These are phyloP conservation scores for Drechslera avenae DNA, from an alignment of 2,329 filamentous ascomycete species.

Conservation along the genomic window DNA sequence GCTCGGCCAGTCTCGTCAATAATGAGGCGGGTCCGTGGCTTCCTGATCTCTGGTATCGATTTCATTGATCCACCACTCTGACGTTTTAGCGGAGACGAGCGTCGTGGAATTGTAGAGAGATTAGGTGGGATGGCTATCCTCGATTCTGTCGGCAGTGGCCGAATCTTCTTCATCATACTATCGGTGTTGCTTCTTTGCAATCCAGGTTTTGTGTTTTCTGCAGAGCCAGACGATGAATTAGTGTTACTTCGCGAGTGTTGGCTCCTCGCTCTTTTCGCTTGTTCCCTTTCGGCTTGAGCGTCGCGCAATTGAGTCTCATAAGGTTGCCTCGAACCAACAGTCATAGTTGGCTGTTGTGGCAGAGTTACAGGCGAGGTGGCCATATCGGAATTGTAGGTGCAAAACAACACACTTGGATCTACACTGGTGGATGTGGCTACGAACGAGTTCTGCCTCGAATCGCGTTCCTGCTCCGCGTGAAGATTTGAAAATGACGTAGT, in stretches of 20 bases:
- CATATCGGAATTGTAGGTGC: constrained; percentile 44
- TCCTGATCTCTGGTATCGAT: constrained; percentile 53
- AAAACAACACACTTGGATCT: constrained; percentile 55
- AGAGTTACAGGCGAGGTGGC: constrained; percentile 37
- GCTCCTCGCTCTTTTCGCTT: constrained; percentile 36
- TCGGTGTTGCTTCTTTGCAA: constrained; percentile 56
- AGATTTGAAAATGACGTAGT: constrained; percentile 32
- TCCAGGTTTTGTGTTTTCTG: constrained; percentile 36
- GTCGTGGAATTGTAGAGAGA: constrained; percentile 46
- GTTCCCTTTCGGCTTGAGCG: constrained; percentile 42
- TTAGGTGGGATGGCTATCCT: constrained; percentile 29
- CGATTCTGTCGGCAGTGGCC: constrained; percentile 39
- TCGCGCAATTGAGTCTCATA: constrained; percentile 48
- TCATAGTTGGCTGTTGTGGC: constrained; percentile 24
- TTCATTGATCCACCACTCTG: constrained; percentile 49
- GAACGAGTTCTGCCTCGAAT: constrained; percentile 39
- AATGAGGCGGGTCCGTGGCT: constrained; percentile 52
- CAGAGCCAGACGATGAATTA: constrained; percentile 46
- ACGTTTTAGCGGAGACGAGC: constrained; percentile 55
- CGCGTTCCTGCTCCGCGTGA: constrained; percentile 23
- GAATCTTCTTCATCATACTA: constrained; percentile 44
- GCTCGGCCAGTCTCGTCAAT: constrained; percentile 56
- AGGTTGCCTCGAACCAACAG: constrained; percentile 38
- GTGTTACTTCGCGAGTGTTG: constrained; percentile 50
- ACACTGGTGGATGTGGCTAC: constrained; percentile 49